These are phyloP conservation scores for Fusarium odoratissimum DNA, from an alignment of 2,329 filamentous ascomycete genomes.

Conservation along the genomic window DNA sequence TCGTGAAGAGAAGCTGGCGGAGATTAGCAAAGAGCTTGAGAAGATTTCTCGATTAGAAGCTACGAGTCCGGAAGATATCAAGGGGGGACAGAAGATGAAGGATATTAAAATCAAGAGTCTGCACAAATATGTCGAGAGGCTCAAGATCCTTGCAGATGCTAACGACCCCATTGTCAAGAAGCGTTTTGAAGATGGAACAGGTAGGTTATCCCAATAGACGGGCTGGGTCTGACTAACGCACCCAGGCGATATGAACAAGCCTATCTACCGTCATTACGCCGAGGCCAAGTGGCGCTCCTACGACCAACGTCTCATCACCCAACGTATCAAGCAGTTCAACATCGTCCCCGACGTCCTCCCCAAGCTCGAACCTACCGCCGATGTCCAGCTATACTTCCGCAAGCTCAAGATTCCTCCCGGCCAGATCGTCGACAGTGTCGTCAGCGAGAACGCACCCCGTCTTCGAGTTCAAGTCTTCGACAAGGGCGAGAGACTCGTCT, in stretches of 20 bases:
- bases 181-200: conserved; percentile 89
- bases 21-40: conserved; percentile 74
- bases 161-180: conserved; percentile 96
- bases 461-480: conserved; percentile 89
- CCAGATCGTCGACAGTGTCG: conserved; percentile 77
- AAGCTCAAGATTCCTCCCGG: conserved; percentile 78
- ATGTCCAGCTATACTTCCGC: conserved; percentile 85
- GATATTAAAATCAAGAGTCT: conserved; percentile 76
- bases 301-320: conserved; percentile 80
- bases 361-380: conserved; percentile 79
- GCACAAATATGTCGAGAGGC: conserved; percentile 75
- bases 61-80: conserved; percentile 65
- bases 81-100: conserved; percentile 73
- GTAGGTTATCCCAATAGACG: conserved; percentile 58
- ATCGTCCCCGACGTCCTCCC: conserved; percentile 91
- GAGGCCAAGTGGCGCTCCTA: conserved; percentile 89
- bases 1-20: conserved; percentile 80
- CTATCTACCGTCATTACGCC: conserved; percentile 92
- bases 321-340: conserved; percentile 87
- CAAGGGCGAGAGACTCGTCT: conserved; percentile 82
- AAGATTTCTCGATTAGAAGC: conserved; percentile 76
- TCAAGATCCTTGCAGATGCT: conserved; percentile 92
- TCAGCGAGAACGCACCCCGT: conserved; percentile 79
- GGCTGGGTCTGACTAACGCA: background rate
- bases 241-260: conserved; percentile 92